A percentile compares a stretch with the other conserved stretches of the same genome.
Evolutionary conservation across 2,329 filamentous ascomycete genomes (phyloP).

Genomic region (Reticulascus tulasneorum): DNA sequence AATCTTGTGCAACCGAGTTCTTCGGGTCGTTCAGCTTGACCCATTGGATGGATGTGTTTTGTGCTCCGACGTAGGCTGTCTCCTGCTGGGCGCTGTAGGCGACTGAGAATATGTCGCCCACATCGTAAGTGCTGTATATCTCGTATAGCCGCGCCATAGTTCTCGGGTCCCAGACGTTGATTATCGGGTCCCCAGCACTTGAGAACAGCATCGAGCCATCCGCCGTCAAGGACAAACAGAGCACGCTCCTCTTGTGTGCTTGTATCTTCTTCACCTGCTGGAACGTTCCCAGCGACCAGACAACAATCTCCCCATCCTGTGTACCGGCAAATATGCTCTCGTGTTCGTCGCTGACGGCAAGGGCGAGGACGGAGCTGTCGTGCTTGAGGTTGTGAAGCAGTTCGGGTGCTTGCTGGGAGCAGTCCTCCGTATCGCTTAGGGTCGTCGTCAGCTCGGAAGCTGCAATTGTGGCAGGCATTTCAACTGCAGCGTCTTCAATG

Average conservation of each 20-base stretch:
- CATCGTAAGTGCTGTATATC: conserved; percentile 89
- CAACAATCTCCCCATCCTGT: conserved; percentile 87
- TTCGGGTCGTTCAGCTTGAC: conserved; percentile 66
- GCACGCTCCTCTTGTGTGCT: conserved; percentile 86
- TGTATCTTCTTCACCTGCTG: conserved; percentile 74
- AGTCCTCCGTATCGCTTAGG: conserved; percentile 17
- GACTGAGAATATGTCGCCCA: conserved; percentile 95
- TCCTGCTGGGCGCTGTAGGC: conserved; percentile 76
- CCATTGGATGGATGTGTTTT: conserved; percentile 96
- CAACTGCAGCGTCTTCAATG: not conserved
- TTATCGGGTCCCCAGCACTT: conserved; percentile 85
- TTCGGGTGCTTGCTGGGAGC: conserved; percentile 43
- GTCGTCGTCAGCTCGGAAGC: conserved; percentile 14
- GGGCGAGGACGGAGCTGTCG: conserved; percentile 73
- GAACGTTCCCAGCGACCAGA: conserved; percentile 87
- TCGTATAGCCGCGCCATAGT: conserved; percentile 77
- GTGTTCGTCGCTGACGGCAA: conserved; percentile 74
- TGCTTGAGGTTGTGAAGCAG: conserved; percentile 73
- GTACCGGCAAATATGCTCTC: conserved; percentile 87
- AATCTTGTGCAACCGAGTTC: conserved; percentile 55
- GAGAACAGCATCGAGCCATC: conserved; percentile 80
- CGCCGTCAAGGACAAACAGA: conserved; percentile 76
- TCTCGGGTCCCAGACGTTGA: conserved; percentile 87
- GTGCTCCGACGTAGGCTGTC: conserved; percentile 85
- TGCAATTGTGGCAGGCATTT: conserved; percentile 12